Evolutionary conservation across 305 asterid genomes (phyloP), one percentile per base, ranked within the genome.

Genomic region (Plantago coronopus): DNA sequence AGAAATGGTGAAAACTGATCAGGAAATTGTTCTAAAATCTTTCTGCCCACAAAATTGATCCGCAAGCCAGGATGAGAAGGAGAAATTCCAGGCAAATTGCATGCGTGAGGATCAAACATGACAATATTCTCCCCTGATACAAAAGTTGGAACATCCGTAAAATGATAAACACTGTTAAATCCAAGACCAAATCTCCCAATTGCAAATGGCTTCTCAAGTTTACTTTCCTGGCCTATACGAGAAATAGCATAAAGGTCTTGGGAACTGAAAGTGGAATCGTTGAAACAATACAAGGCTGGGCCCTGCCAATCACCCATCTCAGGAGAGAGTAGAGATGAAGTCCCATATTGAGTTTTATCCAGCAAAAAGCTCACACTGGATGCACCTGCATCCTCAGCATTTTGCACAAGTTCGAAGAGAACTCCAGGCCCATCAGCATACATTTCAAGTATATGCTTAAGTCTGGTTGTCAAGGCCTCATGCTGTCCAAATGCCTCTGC

Each of bases 301-400:
- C 98, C 98, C 74, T 91, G 98, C 98, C 98, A 91, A 70, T 91
- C 96, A 49, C 95, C 93, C 98, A 91, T 91, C 77, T 91, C 98
- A 63, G 96, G 98, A 62, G 98, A 89, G 63, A 91, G 97, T 72
- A 91, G 84, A 66, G 98, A 91, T 59, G 97, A 82, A 46, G 85
- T 84, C 70, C 97, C 97, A 76, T 91, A 87, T 47, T 87, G 86
- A 74, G 95, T 89, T 76, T 89, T 91, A 79, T 91, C 98, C 83
- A 91, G 79, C 72, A 91, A 78, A 82, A 91, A 91, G 15, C 61
- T 66, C 73, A 91, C 98, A 71, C 78, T 78, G 17, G 96, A 86
- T 62, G 98, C 98, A 61, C 87, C 93, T 50, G 98, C 96, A 80
- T 91, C 98, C 80, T 89, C 98, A 60, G 98, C 98, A 72, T 91